Base-by-base conservation (phyloP, 2,329 filamentous ascomycete species). In the Xylariaceae sp. region DNA sequence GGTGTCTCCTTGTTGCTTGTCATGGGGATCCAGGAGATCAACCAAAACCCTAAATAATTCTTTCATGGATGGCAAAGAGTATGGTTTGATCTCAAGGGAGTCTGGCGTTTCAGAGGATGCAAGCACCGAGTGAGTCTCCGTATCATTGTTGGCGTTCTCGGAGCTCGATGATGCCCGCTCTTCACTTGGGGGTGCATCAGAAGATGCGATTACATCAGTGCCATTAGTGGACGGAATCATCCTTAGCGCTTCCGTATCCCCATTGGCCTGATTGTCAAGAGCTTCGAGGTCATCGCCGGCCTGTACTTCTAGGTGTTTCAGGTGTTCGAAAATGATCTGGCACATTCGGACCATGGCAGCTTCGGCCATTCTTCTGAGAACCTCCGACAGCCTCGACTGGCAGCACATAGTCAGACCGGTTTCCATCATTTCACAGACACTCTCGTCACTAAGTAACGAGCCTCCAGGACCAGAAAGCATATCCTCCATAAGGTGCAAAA, bases 391-490 rank as follows among this genome's bases (percentile, higher is more conserved):
- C 53, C 92, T 84, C 53, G 89, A 84, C 67, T 97, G 91, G 60
- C 92, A 99, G 76, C 94, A 99, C 77, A 99, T 97, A 67, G 91
- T 96, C 62, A 99, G 73, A 1, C 92, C 94, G 1, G 91, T 92
- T 70, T 96, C 94, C 92, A 99, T 97, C 91, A 99, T 97, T 70
- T 96, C 91, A 69, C 95, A 99, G 8, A 99, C 91, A 68, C 92
- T 97, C 74, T 97, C 92, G 66, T 99, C 94, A 55, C 92, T 95
- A n/a, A 99, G 76, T 8, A 97, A 83, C 62, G 95, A 87, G 39
- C 94, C 94, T 32, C 92, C 91, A 0, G 91, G 89, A 0, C 94
- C 89, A 12, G 91, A 95, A 65, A 99, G 86, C 88, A 99, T 96
- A 66, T 91, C 89, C 72, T 99, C 94, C 94, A 99, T 99, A 46